Evolutionary conservation across 257 asterid species (phyloP).

Genomic region (Rubia yunnanensis): DNA sequence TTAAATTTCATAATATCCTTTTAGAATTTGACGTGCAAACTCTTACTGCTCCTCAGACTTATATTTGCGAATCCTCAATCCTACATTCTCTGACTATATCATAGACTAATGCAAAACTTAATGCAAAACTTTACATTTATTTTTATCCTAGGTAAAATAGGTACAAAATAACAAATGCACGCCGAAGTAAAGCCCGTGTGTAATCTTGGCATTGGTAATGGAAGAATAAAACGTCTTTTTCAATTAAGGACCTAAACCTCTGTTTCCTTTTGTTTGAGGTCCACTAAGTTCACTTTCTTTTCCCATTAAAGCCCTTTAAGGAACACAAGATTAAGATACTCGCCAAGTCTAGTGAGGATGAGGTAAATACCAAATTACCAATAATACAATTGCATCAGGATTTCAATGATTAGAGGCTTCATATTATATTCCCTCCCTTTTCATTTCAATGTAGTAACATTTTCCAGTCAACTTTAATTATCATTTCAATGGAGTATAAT

Average conservation of each 20-base stretch:
- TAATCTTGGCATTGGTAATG: background rate
- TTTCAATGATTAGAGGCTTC: background rate
- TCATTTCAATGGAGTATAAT: too few relatives aligned
- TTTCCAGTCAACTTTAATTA: too few relatives aligned
- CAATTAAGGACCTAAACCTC: constrained; percentile 1
- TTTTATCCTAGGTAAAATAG: background rate
- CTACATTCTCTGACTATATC: too few relatives aligned
- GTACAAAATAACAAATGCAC: constrained; percentile 1
- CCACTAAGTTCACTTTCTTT: constrained; percentile 1
- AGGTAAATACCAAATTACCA: background rate
- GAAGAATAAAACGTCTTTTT: constrained; percentile 1
- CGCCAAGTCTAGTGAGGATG: background rate
- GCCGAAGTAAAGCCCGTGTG: background rate
- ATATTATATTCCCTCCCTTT: too few relatives aligned
- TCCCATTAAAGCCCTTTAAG: background rate
- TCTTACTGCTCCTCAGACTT: too few relatives aligned
- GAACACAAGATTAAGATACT: background rate
- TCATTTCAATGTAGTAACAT: too few relatives aligned
- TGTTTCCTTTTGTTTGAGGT: background rate
- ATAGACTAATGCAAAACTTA: too few relatives aligned
- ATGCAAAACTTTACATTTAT: too few relatives aligned
- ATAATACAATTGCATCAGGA: constrained; percentile 4
- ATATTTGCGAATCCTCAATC: too few relatives aligned
- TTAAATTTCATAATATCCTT: too few relatives aligned
- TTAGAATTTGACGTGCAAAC: too few relatives aligned